These are phyloP conservation scores for Eurotiales sp. DNA, from an alignment of 2,329 filamentous ascomycete species.

Conservation along the genomic window DNA sequence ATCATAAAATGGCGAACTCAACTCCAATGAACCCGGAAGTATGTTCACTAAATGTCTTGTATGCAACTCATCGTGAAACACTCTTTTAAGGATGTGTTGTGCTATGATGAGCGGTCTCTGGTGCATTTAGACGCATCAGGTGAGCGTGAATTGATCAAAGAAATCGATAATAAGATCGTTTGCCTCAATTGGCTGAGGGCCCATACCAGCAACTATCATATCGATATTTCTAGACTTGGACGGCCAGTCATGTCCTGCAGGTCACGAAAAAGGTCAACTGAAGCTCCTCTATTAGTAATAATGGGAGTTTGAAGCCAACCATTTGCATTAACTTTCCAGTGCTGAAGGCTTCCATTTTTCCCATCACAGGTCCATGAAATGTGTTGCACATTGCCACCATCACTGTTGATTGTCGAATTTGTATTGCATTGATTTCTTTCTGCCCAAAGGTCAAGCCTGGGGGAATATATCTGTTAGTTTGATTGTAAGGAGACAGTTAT, in stretches of 20 bases:
- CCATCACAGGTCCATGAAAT: slow-evolving; percentile 41
- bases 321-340: slow-evolving; percentile 45
- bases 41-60: too few species aligned
- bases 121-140: too few species aligned
- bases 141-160: slow-evolving; percentile 36
- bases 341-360: slow-evolving; percentile 35
- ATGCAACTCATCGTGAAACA: too few species aligned
- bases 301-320: slow-evolving; percentile 26
- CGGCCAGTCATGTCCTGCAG: slow-evolving; percentile 43
- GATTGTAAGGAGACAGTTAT: not conserved
- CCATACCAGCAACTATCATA: slow-evolving; percentile 38
- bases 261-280: not conserved
- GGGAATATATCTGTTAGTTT: not conserved
- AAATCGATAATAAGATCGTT: slow-evolving; percentile 46
- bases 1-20: too few species aligned
- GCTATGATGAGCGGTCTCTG: too few species aligned
- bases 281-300: not conserved
- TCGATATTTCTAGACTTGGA: slow-evolving; percentile 46
- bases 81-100: too few species aligned
- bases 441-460: slow-evolving; percentile 34
- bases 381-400: slow-evolving; percentile 42
- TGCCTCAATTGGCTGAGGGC: slow-evolving; percentile 43
- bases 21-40: too few species aligned
- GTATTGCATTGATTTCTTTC: slow-evolving; percentile 38
- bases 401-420: slow-evolving; percentile 30